Base-by-base conservation (phyloP, 192 early-diverging fungal species). In the Linnemannia schmuckeri region DNA sequence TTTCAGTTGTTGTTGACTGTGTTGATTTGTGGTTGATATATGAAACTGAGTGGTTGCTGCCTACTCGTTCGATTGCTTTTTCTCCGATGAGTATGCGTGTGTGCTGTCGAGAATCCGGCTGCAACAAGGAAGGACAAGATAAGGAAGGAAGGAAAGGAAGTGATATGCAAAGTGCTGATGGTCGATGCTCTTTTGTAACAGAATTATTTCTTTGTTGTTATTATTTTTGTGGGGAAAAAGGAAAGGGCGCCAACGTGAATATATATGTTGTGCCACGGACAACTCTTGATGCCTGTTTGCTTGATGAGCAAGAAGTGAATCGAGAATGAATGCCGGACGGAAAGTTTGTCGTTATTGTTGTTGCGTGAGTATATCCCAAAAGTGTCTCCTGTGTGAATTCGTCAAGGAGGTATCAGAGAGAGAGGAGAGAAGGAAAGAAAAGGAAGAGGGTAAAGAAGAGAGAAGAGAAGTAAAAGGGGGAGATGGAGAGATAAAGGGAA, bases 221-320 rank as follows among this genome's bases (percentile, higher is more conserved):
- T 30, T 75, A 20, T 69, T 71, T 82, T 70, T 70, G 63, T 70
- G 80, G 80, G 80, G 74, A 76, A 52, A 17, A 76, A 69, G 15
- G 44, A 46, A 41, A 75, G 75, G 74, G 74, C 44, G 70, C 20
- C 42, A 33, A 47, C 18, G 55, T 54, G 66, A 52, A 49, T 33
- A 55, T 18, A 35, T 22, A 33, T 35, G 20, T 63, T 54, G 80
- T 76, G 72, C 74, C 63, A 82, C 80, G 80, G 52, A 79, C 78
- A 72, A 79, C 52, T 24, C 24, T n/a, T 22, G 35, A 79, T 38
- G 46, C 44, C 20, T 37, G 44, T 71, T 33, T 38, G 69, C 38
- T 33, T 33, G 41, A 69, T 37, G 66, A 33, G 42, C 20, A 72
- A 55, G 54, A 77, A 41, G 3, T 30, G 63, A 69, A 5, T 49